A percentile compares a stretch with the other conserved stretches of the same genome.
phyloP scores from a whole-genome alignment of 2,329 filamentous ascomycete genomes.

The Emericellopsis atlantica region DNA sequence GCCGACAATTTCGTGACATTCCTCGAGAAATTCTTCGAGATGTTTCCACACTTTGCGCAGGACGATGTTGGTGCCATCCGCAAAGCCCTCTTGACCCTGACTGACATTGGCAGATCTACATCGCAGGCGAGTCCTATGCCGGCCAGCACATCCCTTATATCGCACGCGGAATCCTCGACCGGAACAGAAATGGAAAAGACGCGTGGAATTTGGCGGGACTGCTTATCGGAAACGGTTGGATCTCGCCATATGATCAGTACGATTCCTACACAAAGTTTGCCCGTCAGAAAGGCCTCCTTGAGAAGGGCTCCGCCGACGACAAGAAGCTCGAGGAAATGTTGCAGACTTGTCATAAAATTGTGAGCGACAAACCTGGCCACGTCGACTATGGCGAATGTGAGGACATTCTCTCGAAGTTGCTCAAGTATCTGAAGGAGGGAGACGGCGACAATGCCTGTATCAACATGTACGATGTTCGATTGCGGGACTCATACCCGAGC shows the following conservation, averaged over 20 bases:
- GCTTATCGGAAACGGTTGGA: constrained; percentile 96
- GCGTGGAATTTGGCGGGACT: constrained; percentile 73
- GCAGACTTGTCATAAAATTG: constrained; percentile 52
- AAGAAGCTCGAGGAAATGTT: constrained; percentile 57
- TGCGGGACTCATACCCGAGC: constrained; percentile 65
- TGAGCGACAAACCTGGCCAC: constrained; percentile 29
- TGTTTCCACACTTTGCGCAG: constrained; percentile 84
- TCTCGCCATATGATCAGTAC: constrained; percentile 83
- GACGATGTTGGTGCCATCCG: constrained; percentile 67
- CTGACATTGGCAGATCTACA: constrained; percentile 55
- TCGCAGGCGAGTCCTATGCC: constrained; percentile 92
- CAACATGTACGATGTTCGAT: constrained; percentile 96
- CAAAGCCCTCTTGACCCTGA: constrained; percentile 1
- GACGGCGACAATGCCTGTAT: constrained; percentile 49
- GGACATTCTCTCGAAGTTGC: constrained; percentile 57
- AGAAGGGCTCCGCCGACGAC: constrained; percentile 51
- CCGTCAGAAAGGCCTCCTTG: constrained; percentile 62
- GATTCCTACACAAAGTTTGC: constrained; percentile 72
- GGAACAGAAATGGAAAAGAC: constrained; percentile 52
- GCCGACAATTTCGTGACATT: constrained; percentile 78
- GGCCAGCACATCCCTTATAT: constrained; percentile 97
- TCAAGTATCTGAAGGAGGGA: constrained; percentile 48
- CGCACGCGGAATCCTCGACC: constrained; percentile 76
- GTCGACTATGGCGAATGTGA: constrained; percentile 68
- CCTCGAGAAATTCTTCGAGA: constrained; percentile 76